A percentile compares a stretch with the other conserved stretches of the same genome.
phyloP scores from a whole-genome alignment of 2,329 filamentous ascomycete genomes.

The Coniochaeta hoffmannii region DNA sequence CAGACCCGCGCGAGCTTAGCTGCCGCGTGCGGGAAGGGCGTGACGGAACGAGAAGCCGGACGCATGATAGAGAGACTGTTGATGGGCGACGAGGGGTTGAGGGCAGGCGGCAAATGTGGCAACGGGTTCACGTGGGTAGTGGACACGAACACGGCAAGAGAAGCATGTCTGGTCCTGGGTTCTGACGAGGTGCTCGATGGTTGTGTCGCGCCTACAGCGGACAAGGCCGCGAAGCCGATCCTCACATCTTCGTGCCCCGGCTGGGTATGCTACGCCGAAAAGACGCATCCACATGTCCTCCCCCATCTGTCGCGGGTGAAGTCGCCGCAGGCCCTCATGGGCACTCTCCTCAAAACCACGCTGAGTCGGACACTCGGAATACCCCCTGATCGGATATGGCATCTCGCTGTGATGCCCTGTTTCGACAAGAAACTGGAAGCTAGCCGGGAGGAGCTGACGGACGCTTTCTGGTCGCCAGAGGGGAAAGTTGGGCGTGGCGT shows the following conservation, averaged over 20 bases:
- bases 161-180: conserved; percentile 74
- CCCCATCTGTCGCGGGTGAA: conserved; percentile 88
- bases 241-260: conserved; percentile 89
- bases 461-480: conserved; percentile 59
- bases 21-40: conserved; percentile 66
- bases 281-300: conserved; percentile 90
- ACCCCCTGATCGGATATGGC: conserved; percentile 77
- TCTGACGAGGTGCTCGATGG: conserved; percentile 59
- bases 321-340: conserved; percentile 86
- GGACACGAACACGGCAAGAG: conserved; percentile 78
- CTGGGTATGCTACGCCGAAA: conserved; percentile 98
- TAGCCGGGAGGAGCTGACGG: conserved; percentile 84
- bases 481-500: conserved; percentile 47
- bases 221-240: conserved; percentile 45
- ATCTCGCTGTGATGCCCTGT: conserved; percentile 93
- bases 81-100: conserved; percentile 60
- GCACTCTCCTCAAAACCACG: conserved; percentile 82
- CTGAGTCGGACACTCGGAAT: conserved; percentile 67
- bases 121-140: conserved; percentile 85
- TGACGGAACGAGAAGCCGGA: conserved; percentile 66
- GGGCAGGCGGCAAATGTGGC: conserved; percentile 59
- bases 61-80: conserved; percentile 79
- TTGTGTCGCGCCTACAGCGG: conserved; percentile 6
- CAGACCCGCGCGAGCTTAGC: conserved; percentile 86
- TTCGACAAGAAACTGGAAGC: conserved; percentile 99